Conservation (phyloP, 495 filamentous ascomycete genomes). For the Xylaria venustula region DNA sequence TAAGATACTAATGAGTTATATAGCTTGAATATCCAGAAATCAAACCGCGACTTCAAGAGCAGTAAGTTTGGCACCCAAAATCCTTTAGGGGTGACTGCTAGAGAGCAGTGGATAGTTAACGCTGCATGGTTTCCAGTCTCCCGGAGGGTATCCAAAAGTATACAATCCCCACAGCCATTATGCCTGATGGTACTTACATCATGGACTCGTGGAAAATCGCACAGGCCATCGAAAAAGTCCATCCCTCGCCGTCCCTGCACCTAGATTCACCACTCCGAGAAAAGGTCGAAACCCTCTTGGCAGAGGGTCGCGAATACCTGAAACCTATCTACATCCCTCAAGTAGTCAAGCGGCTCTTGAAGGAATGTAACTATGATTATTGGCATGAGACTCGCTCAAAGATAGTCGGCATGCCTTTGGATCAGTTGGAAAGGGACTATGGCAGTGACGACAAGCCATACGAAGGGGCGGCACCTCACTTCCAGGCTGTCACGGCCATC, state of each 20-base stretch:
- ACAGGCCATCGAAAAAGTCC: conserved; percentile 44
- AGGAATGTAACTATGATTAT: conserved; percentile 37
- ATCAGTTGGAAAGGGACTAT: conserved; percentile 36
- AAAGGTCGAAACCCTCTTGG: conserved; percentile 28
- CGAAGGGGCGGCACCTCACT: conserved; percentile 29
- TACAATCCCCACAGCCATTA: conserved; percentile 52
- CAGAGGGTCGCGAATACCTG: conserved; percentile 7
- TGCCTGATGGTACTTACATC: conserved; percentile 51
- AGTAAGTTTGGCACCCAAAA: conserved; percentile 29
- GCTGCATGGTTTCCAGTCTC: conserved; percentile 35
- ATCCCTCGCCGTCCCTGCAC: conserved; percentile 53
- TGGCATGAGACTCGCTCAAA: conserved; percentile 43
- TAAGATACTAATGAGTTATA: neutral
- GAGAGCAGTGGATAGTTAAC: conserved; percentile 1
- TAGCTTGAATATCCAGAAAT: conserved; percentile 60
- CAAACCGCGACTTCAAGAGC: conserved; percentile 40
- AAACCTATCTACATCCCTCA: conserved; percentile 31
- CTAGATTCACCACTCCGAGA: conserved; percentile 46
- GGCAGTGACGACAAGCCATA: conserved; percentile 37
- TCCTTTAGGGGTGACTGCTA: neutral
- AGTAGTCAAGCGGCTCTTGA: conserved; percentile 39
- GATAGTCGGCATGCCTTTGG: conserved; percentile 42
- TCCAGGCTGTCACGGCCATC: conserved; percentile 45
- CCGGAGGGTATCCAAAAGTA: conserved; percentile 32
- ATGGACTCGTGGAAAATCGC: conserved; percentile 59